Evolutionary conservation across 805 yeast species (phyloP).

Genomic region (Priceomyces haplophilus): DNA sequence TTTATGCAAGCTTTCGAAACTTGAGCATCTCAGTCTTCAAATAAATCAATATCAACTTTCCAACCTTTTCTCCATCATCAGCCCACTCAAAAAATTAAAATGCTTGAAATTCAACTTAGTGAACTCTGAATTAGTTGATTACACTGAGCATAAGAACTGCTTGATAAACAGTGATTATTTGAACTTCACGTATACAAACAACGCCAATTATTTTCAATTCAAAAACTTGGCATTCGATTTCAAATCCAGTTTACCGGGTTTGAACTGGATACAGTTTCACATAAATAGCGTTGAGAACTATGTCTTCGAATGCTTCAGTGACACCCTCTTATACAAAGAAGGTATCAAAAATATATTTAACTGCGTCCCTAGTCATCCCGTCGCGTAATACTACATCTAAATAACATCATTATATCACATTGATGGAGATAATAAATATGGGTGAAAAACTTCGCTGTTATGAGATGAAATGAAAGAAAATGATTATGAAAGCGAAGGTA

Average conservation of each 20-base stretch:
- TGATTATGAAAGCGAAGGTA: neutral
- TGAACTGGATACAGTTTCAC: slow-evolving; percentile 4
- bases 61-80: slow-evolving; percentile 5
- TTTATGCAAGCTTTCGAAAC: slow-evolving; percentile 3
- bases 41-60: slow-evolving; percentile 8
- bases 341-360: slow-evolving; percentile 1
- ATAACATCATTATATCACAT: neutral
- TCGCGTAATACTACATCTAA: neutral
- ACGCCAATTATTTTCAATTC: slow-evolving; percentile 1
- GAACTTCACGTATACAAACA: slow-evolving; percentile 7
- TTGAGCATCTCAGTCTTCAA: slow-evolving; percentile 10
- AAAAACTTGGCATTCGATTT: slow-evolving; percentile 5
- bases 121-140: neutral
- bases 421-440: neutral
- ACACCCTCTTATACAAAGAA: neutral
- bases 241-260: neutral
- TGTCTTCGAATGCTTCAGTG: slow-evolving; percentile 1
- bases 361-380: neutral
- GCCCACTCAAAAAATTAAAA: slow-evolving; percentile 1
- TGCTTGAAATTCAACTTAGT: slow-evolving; percentile 6
- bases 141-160: slow-evolving; percentile 2
- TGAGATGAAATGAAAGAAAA: neutral
- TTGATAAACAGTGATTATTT: slow-evolving; percentile 10
- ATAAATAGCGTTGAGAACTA: slow-evolving; percentile 1
- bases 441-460: neutral